These are phyloP conservation scores for Trichoderma breve DNA, from an alignment of 2,329 filamentous ascomycete genomes.

Conservation along the genomic window DNA sequence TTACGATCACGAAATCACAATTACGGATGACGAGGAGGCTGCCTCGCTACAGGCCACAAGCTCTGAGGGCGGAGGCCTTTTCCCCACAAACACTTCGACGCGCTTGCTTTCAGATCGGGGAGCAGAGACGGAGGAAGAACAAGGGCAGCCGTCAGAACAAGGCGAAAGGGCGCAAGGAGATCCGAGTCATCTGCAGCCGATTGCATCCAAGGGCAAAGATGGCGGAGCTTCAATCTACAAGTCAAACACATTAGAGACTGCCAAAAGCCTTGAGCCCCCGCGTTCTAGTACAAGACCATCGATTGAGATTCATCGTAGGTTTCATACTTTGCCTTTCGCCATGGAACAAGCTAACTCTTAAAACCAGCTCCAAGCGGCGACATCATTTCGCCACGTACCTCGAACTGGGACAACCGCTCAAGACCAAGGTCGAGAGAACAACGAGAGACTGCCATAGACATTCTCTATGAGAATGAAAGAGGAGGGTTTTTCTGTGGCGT, in stretches of 20 bases:
- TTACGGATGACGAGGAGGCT: conserved; percentile 56
- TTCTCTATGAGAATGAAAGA: conserved; percentile 94
- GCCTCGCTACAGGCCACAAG: conserved; percentile 29
- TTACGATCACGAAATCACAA: conserved; percentile 68
- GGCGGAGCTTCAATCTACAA: background rate
- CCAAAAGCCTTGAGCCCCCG: background rate
- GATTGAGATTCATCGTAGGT: conserved; percentile 36
- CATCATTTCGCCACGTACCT: background rate
- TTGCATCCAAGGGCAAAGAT: background rate
- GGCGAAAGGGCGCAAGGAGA: background rate
- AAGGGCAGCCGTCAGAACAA: conserved; percentile 22
- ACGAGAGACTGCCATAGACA: conserved; percentile 67
- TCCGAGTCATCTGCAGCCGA: background rate
- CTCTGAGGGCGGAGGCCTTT: conserved; percentile 10
- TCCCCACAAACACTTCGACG: conserved; percentile 19
- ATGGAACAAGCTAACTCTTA: background rate
- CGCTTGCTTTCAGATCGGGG: conserved; percentile 20
- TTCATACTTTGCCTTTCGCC: background rate
- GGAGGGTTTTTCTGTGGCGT: conserved; percentile 87
- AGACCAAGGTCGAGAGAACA: conserved; percentile 35
- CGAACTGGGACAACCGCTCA: conserved; percentile 29
- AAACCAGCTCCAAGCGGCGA: conserved; percentile 32
- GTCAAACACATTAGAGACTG: background rate
- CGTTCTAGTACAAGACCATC: conserved; percentile 28
- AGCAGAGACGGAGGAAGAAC: conserved; percentile 14